phyloP scores from a whole-genome alignment of 768 basidiomycete genomes.

The Auriculariales sp. region DNA sequence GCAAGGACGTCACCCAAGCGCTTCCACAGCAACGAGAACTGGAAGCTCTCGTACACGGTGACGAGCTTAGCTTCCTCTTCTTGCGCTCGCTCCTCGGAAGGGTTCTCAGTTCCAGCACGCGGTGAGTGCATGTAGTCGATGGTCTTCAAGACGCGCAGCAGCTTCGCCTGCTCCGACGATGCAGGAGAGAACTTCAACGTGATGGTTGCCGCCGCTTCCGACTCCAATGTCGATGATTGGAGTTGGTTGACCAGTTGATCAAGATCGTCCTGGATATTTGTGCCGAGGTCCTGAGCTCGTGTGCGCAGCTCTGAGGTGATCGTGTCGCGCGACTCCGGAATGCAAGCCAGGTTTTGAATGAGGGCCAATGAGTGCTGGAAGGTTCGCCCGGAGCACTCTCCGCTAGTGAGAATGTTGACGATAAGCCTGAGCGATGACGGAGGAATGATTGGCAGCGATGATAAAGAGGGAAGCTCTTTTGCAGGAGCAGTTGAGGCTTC shows the following conservation, averaged over 20 bases:
- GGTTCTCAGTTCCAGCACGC: conserved; percentile 20
- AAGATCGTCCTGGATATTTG: conserved; percentile 57
- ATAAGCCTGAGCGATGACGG: conserved; percentile 75
- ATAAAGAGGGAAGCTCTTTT: conserved; percentile 15
- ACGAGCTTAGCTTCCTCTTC: conserved; percentile 59
- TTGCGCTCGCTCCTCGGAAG: conserved; percentile 29
- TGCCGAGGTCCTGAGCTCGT: conserved; percentile 81
- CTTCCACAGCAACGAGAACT: conserved; percentile 78
- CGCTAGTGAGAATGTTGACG: conserved; percentile 92
- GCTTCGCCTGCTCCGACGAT: conserved; percentile 91
- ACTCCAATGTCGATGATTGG: conserved; percentile 32
- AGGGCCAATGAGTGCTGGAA: conserved; percentile 87
- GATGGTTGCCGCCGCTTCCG: conserved; percentile 47
- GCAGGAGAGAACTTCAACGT: conserved; percentile 87
- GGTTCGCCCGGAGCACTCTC: conserved; percentile 92
- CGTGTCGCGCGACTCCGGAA: conserved; percentile 78
- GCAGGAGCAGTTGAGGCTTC: conserved; percentile 6
- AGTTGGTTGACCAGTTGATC: conserved; percentile 58
- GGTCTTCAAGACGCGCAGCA: conserved; percentile 88
- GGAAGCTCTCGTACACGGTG: conserved; percentile 81
- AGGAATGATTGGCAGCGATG: conserved; percentile 72
- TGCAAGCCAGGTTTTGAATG: conserved; percentile 82
- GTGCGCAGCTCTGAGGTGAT: conserved; percentile 77
- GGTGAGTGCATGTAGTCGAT: conserved; percentile 93
- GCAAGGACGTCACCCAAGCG: conserved; percentile 81